Evolutionary conservation across 2,329 filamentous ascomycete genomes (phyloP), one percentile per base, ranked within the genome.

Genomic region (Exutisphaerella laricina): DNA sequence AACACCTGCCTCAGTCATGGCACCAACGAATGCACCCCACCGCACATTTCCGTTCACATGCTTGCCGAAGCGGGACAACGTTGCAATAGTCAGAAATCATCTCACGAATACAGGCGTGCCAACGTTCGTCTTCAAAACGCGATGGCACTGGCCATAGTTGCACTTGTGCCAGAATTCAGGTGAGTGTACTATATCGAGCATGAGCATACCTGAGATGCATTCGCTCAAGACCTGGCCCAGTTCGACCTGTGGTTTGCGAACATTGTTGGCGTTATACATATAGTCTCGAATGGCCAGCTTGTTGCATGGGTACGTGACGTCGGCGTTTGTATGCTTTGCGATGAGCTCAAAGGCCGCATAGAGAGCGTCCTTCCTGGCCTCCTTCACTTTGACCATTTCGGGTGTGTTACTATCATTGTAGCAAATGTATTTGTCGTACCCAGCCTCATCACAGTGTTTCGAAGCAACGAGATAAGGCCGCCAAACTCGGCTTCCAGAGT

Each of bases 61-160:
- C 20, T 41, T 41, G 16, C 43, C 43, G 13, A 31, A 25, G 14
- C 16, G 25, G 30, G 38, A 23, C 21, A 46, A 46, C 38, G 41
- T 46, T 8, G 32, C 23, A 10, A 23, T n/a, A n/a, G n/a, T 13
- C 41, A 16, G 20, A 46, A 36, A 32, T 41, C 32, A 18, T 35
- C 21, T 4, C 31, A 35, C 3, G 30, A 4, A 5, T 30, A 10
- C 12, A 17, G 17, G 23, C 41, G 31, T 17, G 20, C 16, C 13
- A 46, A 37, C 13, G 28, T 29, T n/a, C 30, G 21, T 17, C 5
- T 4, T n/a, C 16, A n/a, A 14, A 16, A n/a, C 14, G n/a, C 16
- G 6, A 16, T 16, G 12, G 16, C 30, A 18, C 4, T 5, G 30
- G 18, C 14, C 30, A 14, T 18, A 4, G 14, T 33, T 5, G 30